Evolutionary conservation across 352 stramenopile species (phyloP).

Genomic region (Thalassiosira exigua): DNA sequence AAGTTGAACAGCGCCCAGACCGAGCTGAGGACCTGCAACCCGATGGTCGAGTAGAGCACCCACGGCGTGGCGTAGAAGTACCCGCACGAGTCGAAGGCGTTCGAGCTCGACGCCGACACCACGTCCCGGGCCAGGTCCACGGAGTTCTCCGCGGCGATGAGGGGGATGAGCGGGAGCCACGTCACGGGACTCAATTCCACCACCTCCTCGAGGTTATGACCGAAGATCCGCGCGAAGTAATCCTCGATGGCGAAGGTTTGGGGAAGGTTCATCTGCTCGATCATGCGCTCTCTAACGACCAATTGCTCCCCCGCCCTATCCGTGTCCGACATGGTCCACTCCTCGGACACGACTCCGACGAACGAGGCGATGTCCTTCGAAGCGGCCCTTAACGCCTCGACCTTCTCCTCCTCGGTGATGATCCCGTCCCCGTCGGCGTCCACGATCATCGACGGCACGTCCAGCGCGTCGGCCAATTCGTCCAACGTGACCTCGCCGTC

Average conservation of each 20-base stretch:
- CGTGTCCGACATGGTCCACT: slow-evolving; percentile 7
- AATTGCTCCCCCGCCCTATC: slow-evolving; percentile 33
- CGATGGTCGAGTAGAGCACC: slow-evolving; percentile 40
- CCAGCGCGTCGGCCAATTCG: slow-evolving; percentile 37
- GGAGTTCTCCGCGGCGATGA: slow-evolving; percentile 43
- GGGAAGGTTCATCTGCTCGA: slow-evolving; percentile 20
- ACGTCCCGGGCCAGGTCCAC: slow-evolving; percentile 49
- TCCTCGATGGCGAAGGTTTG: slow-evolving; percentile 44
- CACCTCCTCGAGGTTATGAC: slow-evolving; percentile 53
- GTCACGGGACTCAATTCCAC: slow-evolving; percentile 58
- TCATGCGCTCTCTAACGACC: slow-evolving; percentile 30
- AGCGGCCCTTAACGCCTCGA: slow-evolving; percentile 11
- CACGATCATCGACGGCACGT: slow-evolving; percentile 37
- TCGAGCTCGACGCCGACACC: slow-evolving; percentile 30
- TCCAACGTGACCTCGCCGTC: slow-evolving; percentile 52
- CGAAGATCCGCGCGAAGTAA: slow-evolving; percentile 56
- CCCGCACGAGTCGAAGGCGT: slow-evolving; percentile 50
- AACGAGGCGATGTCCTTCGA: neutral
- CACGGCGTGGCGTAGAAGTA: slow-evolving; percentile 43
- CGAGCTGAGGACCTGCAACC: slow-evolving; percentile 17
- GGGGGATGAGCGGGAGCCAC: slow-evolving; percentile 55
- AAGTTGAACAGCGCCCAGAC: slow-evolving; percentile 53
- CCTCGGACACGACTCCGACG: slow-evolving; percentile 1
- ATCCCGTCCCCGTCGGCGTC: slow-evolving; percentile 49
- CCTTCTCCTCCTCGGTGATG: slow-evolving; percentile 45